Percentiles rank a stretch among this genome's conserved stretches.
phyloP scores from a whole-genome alignment of 768 basidiomycete genomes.

The Hemileccinum rubropunctum region DNA sequence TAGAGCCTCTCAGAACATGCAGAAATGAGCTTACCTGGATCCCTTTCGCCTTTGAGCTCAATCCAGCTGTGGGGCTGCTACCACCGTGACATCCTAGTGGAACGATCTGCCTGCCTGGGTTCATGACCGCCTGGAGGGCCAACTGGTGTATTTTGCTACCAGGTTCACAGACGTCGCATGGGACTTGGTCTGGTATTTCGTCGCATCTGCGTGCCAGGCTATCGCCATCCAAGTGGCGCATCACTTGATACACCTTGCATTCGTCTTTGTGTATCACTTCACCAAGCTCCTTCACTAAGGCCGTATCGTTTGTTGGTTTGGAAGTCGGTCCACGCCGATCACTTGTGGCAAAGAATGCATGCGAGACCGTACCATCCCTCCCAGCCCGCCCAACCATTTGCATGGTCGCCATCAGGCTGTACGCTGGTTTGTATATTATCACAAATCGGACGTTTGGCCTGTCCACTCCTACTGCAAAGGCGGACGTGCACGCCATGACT shows the following conservation, averaged over 20 bases:
- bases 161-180: constrained; percentile 6
- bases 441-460: constrained; percentile 1
- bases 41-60: no score
- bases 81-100: no score
- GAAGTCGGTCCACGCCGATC: neutral
- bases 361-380: constrained; percentile 4
- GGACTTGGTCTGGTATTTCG: neutral
- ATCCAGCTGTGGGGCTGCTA: no score
- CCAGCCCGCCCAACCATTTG: constrained; percentile 9
- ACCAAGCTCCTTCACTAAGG: neutral
- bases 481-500: constrained; percentile 8
- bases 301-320: neutral
- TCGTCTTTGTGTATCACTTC: neutral
- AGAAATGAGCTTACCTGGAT: no score
- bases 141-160: neutral
- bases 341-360: constrained; percentile 1
- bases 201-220: neutral
- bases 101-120: no score
- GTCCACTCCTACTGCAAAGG: constrained; percentile 6
- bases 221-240: neutral
- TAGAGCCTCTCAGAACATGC: no score
- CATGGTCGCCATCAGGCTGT: neutral
- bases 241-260: constrained; percentile 1
- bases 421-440: neutral
- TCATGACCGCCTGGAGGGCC: neutral